phyloP scores from a whole-genome alignment of 805 yeast genomes.

The Yarrowia sp. region DNA sequence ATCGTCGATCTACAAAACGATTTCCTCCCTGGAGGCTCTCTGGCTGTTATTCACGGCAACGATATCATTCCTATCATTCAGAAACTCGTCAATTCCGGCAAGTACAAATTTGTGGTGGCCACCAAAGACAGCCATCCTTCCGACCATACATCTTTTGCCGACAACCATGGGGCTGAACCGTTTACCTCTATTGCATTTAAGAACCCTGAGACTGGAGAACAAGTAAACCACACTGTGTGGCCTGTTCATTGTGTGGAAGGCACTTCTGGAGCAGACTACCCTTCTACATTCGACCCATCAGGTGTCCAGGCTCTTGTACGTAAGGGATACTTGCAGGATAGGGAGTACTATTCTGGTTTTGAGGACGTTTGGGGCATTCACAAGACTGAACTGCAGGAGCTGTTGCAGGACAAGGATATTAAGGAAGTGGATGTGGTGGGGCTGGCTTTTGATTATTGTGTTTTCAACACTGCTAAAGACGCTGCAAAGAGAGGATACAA shows the following conservation, averaged over 20 bases:
- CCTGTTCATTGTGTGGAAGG: conserved; percentile 87
- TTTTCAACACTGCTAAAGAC: conserved; percentile 71
- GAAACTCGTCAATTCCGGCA: conserved; percentile 42
- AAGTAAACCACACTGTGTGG: conserved; percentile 56
- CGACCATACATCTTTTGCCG: conserved; percentile 79
- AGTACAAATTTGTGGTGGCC: conserved; percentile 65
- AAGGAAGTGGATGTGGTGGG: conserved; percentile 73
- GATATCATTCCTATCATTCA: conserved; percentile 53
- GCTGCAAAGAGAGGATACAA: conserved; percentile 59
- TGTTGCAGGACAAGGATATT: conserved; percentile 49
- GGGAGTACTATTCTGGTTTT: conserved; percentile 89
- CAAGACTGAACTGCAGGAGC: conserved; percentile 59
- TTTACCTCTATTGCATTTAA: conserved; percentile 50
- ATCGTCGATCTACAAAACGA: conserved; percentile 85
- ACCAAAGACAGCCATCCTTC: conserved; percentile 89
- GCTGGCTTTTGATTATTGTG: conserved; percentile 85
- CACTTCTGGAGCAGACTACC: conserved; percentile 64
- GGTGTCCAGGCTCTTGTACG: conserved; percentile 48
- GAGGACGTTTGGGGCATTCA: conserved; percentile 73
- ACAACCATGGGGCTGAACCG: conserved; percentile 54
- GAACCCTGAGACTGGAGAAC: conserved; percentile 48
- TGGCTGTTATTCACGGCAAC: conserved; percentile 70
- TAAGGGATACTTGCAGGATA: conserved; percentile 68
- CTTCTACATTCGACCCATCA: conserved; percentile 47
- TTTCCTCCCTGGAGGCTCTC: conserved; percentile 53